Percentiles rank a stretch among this genome's conserved stretches.
These are phyloP conservation scores for Calendula officinalis DNA, from an alignment of 129 eudicot genomes.

Conservation along the genomic window DNA sequence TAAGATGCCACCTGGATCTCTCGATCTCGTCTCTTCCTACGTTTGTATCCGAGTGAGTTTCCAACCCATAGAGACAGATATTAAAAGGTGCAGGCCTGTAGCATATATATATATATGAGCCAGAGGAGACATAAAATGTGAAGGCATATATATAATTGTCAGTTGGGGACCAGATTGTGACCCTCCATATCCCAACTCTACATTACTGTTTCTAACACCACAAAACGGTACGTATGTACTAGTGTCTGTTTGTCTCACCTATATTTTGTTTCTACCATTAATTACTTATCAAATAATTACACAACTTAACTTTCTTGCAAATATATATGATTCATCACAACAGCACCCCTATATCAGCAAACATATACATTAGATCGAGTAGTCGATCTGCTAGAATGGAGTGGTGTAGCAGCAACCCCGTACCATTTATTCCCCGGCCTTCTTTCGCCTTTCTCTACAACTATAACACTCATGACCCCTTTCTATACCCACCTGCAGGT, in stretches of 20 bases:
- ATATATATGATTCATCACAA: background rate
- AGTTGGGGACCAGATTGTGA: slow-evolving; percentile 38
- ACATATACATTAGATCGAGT: background rate
- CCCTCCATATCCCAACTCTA: slow-evolving; percentile 25
- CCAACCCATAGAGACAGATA: slow-evolving; percentile 3
- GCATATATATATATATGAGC: background rate
- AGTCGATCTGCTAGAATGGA: slow-evolving; percentile 41
- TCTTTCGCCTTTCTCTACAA: slow-evolving; percentile 66
- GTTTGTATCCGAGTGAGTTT: slow-evolving; percentile 18
- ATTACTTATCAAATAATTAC: slow-evolving; percentile 14
- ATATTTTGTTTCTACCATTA: background rate
- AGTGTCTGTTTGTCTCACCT: slow-evolving; percentile 13
- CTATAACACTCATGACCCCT: slow-evolving; percentile 44
- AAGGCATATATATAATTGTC: slow-evolving; percentile 25
- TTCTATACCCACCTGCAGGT: slow-evolving; percentile 35
- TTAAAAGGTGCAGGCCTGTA: slow-evolving; percentile 23
- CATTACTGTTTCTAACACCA: background rate
- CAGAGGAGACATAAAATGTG: slow-evolving; percentile 33
- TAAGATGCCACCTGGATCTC: slow-evolving; percentile 6
- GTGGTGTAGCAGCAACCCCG: slow-evolving; percentile 48
- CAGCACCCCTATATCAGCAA: background rate
- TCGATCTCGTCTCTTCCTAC: slow-evolving; percentile 17
- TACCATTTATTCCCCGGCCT: slow-evolving; percentile 48
- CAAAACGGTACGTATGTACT: background rate
- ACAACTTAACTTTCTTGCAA: slow-evolving; percentile 10